phyloP scores from a whole-genome alignment of 148 eudicot genomes.

The Rhododendron williamsianum region DNA sequence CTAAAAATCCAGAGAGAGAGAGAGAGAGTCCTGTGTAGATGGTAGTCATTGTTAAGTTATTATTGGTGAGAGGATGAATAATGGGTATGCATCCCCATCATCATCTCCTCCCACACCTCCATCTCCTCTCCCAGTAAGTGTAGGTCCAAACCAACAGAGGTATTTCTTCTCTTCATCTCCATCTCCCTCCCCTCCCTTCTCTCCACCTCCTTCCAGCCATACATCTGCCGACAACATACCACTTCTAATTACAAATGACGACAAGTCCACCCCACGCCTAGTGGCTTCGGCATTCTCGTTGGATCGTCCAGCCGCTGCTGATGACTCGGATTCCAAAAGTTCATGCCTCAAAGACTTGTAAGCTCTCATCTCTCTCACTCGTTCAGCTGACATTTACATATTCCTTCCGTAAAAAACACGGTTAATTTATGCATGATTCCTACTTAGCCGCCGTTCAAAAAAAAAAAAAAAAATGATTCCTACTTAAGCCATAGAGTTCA shows the following conservation, averaged over 20 bases:
- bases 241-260: neutral
- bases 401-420: neutral
- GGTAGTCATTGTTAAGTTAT: neutral
- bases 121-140: slow-evolving; percentile 38
- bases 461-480: too few species aligned
- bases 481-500: neutral
- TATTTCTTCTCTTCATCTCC: slow-evolving; percentile 30
- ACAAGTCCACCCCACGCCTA: neutral
- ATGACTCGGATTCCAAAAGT: neutral
- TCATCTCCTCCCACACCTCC: slow-evolving; percentile 36
- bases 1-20: neutral
- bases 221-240: slow-evolving; percentile 24
- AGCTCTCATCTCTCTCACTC: neutral
- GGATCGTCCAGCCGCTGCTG: slow-evolving; percentile 14
- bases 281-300: slow-evolving; percentile 12
- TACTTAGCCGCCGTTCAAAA: too few species aligned
- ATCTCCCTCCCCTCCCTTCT: slow-evolving; percentile 27
- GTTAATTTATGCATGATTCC: neutral
- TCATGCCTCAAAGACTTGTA: slow-evolving; percentile 28
- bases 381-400: neutral
- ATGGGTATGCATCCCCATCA: slow-evolving; percentile 23
- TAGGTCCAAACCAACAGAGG: slow-evolving; percentile 26
- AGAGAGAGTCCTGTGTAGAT: neutral
- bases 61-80: slow-evolving; percentile 2
- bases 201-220: slow-evolving; percentile 26